phyloP scores from a whole-genome alignment of 331 rosid genomes.

The Telfairia occidentalis region DNA sequence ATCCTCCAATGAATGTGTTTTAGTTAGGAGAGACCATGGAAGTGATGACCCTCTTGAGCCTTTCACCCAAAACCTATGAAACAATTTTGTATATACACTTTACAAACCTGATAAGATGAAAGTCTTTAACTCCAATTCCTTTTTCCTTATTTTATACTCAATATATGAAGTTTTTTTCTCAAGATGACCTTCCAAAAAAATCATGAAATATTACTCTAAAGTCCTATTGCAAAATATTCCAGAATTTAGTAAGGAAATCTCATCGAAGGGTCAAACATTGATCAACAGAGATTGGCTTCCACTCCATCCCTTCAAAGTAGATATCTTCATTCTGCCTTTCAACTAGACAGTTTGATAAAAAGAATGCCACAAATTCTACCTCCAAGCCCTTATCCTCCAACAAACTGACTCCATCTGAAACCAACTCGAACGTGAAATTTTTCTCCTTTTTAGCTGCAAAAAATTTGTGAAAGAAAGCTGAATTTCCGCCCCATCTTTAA shows the following conservation, averaged over 20 bases:
- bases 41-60: not conserved
- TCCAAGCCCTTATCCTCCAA: not conserved
- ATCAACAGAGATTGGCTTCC: not conserved
- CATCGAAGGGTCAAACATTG: not conserved
- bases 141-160: not conserved
- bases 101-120: not conserved
- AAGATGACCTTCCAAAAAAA: not conserved
- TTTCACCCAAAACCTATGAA: not conserved
- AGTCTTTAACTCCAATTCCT: not conserved
- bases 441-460: not conserved
- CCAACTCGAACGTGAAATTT: not conserved
- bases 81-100: too few relatives aligned
- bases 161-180: not conserved
- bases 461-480: not conserved
- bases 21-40: not conserved
- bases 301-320: not conserved
- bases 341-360: not conserved
- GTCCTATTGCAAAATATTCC: not conserved
- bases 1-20: not conserved
- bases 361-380: not conserved
- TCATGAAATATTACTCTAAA: not conserved
- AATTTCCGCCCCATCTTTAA: not conserved
- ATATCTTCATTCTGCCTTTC: not conserved
- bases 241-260: not conserved
- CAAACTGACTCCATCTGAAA: not conserved